A percentile compares a stretch with the other conserved stretches of the same genome.
Conservation (phyloP, 192 early-diverging fungal genomes). For the Polychytrium aggregatum region DNA sequence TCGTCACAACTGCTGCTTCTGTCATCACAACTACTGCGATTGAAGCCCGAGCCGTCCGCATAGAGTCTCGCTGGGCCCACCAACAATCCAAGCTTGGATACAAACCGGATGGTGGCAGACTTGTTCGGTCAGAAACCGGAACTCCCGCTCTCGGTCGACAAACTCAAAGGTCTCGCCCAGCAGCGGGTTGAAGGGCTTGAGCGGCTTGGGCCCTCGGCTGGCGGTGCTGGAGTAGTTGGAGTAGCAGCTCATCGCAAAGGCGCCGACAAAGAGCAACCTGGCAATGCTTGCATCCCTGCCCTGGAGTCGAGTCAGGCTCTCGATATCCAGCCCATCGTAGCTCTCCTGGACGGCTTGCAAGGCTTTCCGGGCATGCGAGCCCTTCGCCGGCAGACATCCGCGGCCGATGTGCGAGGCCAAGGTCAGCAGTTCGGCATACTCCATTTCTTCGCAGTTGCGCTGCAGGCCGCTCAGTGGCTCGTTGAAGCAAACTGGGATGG, state of each 20-base stretch:
- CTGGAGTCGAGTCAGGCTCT: conserved; percentile 5
- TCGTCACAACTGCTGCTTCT: no score
- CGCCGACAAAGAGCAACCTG: conserved; percentile 68
- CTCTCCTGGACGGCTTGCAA: not conserved
- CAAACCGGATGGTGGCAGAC: conserved; percentile 77
- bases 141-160: conserved; percentile 63
- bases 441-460: conserved; percentile 67
- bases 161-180: conserved; percentile 87
- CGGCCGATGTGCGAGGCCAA: conserved; percentile 44
- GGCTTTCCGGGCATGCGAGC: conserved; percentile 1
- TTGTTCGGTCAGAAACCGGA: conserved; percentile 77
- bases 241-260: conserved; percentile 76
- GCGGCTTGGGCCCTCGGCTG: conserved; percentile 59
- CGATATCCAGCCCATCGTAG: conserved; percentile 12
- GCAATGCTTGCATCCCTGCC: conserved; percentile 23
- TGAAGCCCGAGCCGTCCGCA: no score
- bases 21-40: no score
- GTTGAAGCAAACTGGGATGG: conserved; percentile 81
- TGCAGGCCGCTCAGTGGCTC: conserved; percentile 81
- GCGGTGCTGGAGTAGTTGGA: conserved; percentile 67
- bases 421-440: conserved; percentile 73
- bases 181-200: conserved; percentile 83
- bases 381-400: not conserved
- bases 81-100: no score
- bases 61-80: no score